Evolutionary conservation across 257 asterid genomes (phyloP), one percentile per base, ranked within the genome.

Genomic region (Gentiana dahurica): DNA sequence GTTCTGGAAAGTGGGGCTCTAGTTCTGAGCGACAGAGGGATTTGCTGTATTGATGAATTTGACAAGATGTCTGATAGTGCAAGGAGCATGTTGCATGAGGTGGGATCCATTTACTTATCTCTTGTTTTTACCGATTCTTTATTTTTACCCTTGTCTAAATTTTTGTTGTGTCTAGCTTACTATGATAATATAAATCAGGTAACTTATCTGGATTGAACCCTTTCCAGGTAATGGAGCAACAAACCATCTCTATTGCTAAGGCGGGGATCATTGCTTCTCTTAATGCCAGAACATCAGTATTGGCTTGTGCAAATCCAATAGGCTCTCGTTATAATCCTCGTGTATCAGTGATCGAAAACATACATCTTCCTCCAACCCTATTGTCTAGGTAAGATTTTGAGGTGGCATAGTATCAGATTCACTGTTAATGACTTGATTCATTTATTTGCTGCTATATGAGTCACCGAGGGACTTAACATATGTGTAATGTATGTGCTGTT

Each of bases 271-370:
- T 92, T 62, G 98, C 98, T 73, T 81, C 98, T 51, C 83, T 92
- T 37, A 92, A 92, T 78, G 98, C 98, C 50, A 75, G 98, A 69
- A 92, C 98, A 62, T 92, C 98, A 53, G 97, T 92, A 60, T 72
- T 92, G 69, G 98, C 98, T 57, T 92, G 98, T 61, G 98, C 98
- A 59, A 92, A 92, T 77, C 98, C 98, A 64, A 75, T 79, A 62
- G 98, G 97, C 55, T 92, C 98, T 53, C 98, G 98, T 55, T 87
- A 92, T 57, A 92, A 92, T 69, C 98, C 98, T 54, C 95, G 98
- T 33, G 52, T 83, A 63, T 92, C 98, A 46, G 98, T 92, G 68
- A 92, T 92, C 49, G 98, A 92, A 9, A 92, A 92, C 60, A 87
- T 92, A 60, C 97, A 92, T 67, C 98, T 92, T 65, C 95, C 97